A percentile compares a stretch with the other conserved stretches of the same genome.
phyloP scores from a whole-genome alignment of 2,329 filamentous ascomycete species.

The Scedosporium aurantiacum region DNA sequence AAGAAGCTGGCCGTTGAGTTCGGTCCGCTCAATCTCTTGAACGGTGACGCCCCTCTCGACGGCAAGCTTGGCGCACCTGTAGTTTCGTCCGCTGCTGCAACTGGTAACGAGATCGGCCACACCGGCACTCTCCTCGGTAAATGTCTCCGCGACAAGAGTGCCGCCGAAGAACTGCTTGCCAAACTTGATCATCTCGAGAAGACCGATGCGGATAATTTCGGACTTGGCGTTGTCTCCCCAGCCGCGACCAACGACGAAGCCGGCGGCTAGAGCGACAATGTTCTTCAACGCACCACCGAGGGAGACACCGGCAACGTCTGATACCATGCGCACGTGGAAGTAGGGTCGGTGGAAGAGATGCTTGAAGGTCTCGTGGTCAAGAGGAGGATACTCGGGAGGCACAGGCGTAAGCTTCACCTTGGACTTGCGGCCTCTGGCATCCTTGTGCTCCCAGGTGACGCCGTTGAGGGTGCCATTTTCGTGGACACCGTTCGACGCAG shows the following conservation, averaged over 20 bases:
- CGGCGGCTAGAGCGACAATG: slow-evolving; percentile 85
- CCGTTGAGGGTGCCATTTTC: slow-evolving; percentile 32
- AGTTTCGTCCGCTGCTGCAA: slow-evolving; percentile 86
- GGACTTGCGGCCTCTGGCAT: slow-evolving; percentile 55
- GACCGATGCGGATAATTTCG: slow-evolving; percentile 92
- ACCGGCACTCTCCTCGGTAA: slow-evolving; percentile 93
- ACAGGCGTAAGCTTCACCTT: slow-evolving; percentile 63
- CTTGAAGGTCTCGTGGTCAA: slow-evolving; percentile 76
- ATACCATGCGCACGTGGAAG: slow-evolving; percentile 91
- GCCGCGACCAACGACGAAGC: slow-evolving; percentile 87
- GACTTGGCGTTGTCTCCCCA: slow-evolving; percentile 99
- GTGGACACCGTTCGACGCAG: slow-evolving; percentile 33
- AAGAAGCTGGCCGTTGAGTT: slow-evolving; percentile 93
- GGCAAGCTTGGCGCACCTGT: slow-evolving; percentile 82
- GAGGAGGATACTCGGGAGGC: slow-evolving; percentile 70
- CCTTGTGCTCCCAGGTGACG: slow-evolving; percentile 52
- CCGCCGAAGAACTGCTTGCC: slow-evolving; percentile 86
- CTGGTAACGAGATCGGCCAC: slow-evolving; percentile 94
- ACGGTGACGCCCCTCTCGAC: slow-evolving; percentile 70
- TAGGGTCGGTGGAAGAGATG: slow-evolving; percentile 90
- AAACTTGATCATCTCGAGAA: slow-evolving; percentile 94
- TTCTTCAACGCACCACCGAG: slow-evolving; percentile 94
- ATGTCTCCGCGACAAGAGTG: slow-evolving; percentile 70
- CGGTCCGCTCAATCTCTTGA: slow-evolving; percentile 75
- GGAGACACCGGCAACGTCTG: slow-evolving; percentile 93